phyloP scores from a whole-genome alignment of 768 basidiomycete species.

The Cystobasidium ongulense region DNA sequence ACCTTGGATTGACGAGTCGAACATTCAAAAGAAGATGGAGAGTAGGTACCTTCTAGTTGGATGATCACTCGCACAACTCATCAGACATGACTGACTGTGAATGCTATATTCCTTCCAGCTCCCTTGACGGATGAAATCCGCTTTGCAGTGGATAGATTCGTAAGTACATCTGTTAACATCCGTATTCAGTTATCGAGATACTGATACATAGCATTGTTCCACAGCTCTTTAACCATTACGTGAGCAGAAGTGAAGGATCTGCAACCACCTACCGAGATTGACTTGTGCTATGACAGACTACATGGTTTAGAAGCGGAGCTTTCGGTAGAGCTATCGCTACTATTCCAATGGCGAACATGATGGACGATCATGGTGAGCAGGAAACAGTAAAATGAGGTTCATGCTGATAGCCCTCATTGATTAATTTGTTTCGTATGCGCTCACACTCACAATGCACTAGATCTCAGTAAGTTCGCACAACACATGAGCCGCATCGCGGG shows the following conservation, averaged over 20 bases:
- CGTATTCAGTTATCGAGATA: background rate
- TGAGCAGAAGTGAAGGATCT: background rate
- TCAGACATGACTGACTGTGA: no score
- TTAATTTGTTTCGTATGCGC: no score
- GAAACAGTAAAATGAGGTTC: conserved; percentile 86
- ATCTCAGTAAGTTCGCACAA: background rate
- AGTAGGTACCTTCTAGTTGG: background rate
- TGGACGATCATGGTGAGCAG: conserved; percentile 45
- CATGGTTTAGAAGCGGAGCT: conserved; percentile 42
- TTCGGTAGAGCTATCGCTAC: conserved; percentile 39
- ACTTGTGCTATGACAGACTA: conserved; percentile 30
- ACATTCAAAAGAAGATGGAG: conserved; percentile 55
- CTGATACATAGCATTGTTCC: background rate
- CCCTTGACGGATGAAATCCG: conserved; percentile 64
- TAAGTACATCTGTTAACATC: background rate
- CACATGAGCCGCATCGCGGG: background rate
- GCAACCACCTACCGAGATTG: background rate
- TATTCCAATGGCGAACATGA: conserved; percentile 46
- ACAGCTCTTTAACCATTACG: conserved; percentile 28
- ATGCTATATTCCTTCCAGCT: conserved; percentile 41
- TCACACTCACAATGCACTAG: background rate
- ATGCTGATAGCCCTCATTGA: no score
- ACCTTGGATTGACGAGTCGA: conserved; percentile 64
- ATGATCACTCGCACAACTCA: background rate
- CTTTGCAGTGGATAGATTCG: conserved; percentile 46